A percentile compares a stretch with the other conserved stretches of the same genome.
These are phyloP conservation scores for Lachancea nothofagi DNA, from an alignment of 805 yeast genomes.

Conservation along the genomic window DNA sequence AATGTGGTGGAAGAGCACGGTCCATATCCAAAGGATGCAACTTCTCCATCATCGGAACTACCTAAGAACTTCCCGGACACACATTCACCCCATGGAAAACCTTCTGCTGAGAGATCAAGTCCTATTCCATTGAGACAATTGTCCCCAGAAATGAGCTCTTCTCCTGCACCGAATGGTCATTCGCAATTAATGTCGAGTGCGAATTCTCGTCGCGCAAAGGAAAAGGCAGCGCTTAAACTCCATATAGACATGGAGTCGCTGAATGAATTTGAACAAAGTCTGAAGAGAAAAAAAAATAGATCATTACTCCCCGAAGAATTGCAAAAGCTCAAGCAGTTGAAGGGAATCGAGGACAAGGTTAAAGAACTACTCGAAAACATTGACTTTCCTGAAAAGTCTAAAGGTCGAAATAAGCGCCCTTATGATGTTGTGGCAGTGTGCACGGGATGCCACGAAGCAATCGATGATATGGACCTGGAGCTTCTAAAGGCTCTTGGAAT, in stretches of 20 bases:
- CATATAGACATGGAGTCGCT: slow-evolving; percentile 66
- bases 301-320: slow-evolving; percentile 38
- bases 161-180: slow-evolving; percentile 23
- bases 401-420: slow-evolving; percentile 20
- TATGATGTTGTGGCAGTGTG: slow-evolving; percentile 45
- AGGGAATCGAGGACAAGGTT: slow-evolving; percentile 26
- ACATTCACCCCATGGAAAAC: neutral
- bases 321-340: slow-evolving; percentile 27
- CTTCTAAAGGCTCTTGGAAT: slow-evolving; percentile 54
- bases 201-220: slow-evolving; percentile 42
- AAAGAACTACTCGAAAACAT: slow-evolving; percentile 12
- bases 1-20: too few species aligned
- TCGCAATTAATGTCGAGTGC: slow-evolving; percentile 11
- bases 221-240: slow-evolving; percentile 59
- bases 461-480: slow-evolving; percentile 40
- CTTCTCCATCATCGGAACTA: too few species aligned
- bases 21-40: too few species aligned
- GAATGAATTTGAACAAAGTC: slow-evolving; percentile 55
- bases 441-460: slow-evolving; percentile 58
- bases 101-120: slow-evolving; percentile 4
- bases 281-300: slow-evolving; percentile 36
- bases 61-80: too few species aligned
- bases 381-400: neutral
- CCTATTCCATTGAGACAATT: neutral
- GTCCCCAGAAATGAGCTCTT: slow-evolving; percentile 9